phyloP scores from a whole-genome alignment of 257 asterid species.

The Solanum ossicruentum region DNA sequence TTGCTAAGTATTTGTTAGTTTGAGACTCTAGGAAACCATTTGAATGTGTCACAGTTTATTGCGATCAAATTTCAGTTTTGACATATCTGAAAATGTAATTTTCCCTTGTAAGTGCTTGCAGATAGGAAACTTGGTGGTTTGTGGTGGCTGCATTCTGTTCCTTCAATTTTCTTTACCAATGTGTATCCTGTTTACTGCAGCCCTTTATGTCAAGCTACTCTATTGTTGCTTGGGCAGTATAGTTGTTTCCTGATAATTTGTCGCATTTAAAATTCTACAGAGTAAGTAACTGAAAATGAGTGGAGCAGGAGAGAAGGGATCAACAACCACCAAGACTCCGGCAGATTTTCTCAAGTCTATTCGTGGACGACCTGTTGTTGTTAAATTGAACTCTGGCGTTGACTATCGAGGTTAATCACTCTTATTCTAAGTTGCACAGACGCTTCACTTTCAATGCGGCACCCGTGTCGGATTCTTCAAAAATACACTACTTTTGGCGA shows the following conservation, averaged over 20 bases:
- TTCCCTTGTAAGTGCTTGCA: not conserved
- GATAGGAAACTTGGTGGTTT: not conserved
- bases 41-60: not conserved
- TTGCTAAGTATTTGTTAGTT: not conserved
- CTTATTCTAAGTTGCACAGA: not conserved
- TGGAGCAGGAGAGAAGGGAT: slow-evolving; percentile 52
- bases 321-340: slow-evolving; percentile 67
- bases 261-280: not conserved
- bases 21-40: not conserved
- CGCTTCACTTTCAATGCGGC: too few relatives aligned
- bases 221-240: not conserved
- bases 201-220: not conserved
- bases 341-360: slow-evolving; percentile 93
- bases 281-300: slow-evolving; percentile 39
- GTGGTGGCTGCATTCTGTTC: not conserved
- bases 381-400: slow-evolving; percentile 90
- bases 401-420: slow-evolving; percentile 67
- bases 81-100: not conserved
- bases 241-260: not conserved
- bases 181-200: not conserved
- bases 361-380: slow-evolving; percentile 96
- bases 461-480: too few relatives aligned
- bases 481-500: too few relatives aligned
- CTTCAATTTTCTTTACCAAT: not conserved
- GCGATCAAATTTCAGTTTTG: not conserved